Base-by-base conservation (phyloP, 2,329 filamentous ascomycete genomes). In the Elsinoe ampelina region DNA sequence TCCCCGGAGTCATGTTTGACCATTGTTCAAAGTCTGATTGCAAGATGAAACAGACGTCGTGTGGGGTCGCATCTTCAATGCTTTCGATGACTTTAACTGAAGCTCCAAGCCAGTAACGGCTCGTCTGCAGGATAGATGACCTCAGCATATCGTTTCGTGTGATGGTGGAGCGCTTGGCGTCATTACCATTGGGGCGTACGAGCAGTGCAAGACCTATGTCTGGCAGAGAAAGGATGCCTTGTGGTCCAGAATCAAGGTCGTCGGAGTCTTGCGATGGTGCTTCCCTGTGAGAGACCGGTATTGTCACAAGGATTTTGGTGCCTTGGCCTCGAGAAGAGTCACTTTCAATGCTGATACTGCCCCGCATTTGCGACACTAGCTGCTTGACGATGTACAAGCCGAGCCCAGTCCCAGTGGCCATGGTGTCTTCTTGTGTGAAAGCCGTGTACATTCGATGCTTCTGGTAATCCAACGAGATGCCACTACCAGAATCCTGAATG, bases 301-400 rank as follows among this genome's bases (percentile, higher is more conserved):
- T 17, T 2, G 17, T 26, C 2, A 55, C 38, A 1, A 43, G 12
- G 12, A 64, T 60, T n/a, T 61, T 62, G 6, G 64, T 63, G 8
- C 65, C 66, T 36, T 62, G 58, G 7, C 58, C 61, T 2, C 59
- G 41, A 38, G 63, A n/a, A 3, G 19, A 20, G 4, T 32, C 61
- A 59, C 66, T 69, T 10, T 64, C 57, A 2, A 69, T 59, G 1
- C 62, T 22, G n/a, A 70, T 63, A 2, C 57, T 59, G 2, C 62
- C 68, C 5, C 58, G 58, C 8, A 70, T 57, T 8, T 63, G 58
- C 8, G 64, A 59, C 2, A 66, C 64, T 7, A 71, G 60, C 10
- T 65, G 60, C 26, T 65, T 64, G 20, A 70, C 68, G 42, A 71
- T 69, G 22, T 61, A 64, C 12, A 71, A 61, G 6, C 69, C 69